Evolutionary conservation across 2,329 filamentous ascomycete genomes (phyloP).

Genomic region (Didymella pomorum): DNA sequence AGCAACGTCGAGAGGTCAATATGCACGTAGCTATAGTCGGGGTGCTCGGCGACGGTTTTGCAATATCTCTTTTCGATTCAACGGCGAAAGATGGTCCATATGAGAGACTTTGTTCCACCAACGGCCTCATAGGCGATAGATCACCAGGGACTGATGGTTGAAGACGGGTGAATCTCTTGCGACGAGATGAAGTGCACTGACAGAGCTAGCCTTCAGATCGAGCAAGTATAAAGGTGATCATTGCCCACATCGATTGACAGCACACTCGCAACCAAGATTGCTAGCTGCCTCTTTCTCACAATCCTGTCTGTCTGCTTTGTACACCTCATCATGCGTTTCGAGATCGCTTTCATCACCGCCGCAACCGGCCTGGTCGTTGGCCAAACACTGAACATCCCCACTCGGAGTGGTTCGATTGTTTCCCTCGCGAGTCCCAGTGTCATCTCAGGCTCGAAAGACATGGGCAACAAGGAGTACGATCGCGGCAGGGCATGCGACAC

Average conservation of each 20-base stretch:
- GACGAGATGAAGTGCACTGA: too few species aligned
- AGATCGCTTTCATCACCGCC: slow-evolving; percentile 37
- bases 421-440: slow-evolving; percentile 28
- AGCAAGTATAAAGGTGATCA: slow-evolving; percentile 1
- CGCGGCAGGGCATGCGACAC: slow-evolving; percentile 21
- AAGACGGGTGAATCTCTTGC: too few species aligned
- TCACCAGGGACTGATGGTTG: background rate
- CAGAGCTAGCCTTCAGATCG: background rate
- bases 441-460: slow-evolving; percentile 23
- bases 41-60: background rate
- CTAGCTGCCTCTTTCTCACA: background rate
- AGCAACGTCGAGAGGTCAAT: background rate
- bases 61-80: background rate
- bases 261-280: background rate
- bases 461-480: slow-evolving; percentile 23
- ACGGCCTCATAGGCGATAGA: background rate
- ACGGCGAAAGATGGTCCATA: background rate
- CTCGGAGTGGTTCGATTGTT: slow-evolving; percentile 34
- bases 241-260: background rate
- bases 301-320: too few species aligned
- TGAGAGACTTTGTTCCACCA: slow-evolving; percentile 10
- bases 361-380: slow-evolving; percentile 32
- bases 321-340: slow-evolving; percentile 14
- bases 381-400: slow-evolving; percentile 41
- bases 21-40: background rate